These are phyloP conservation scores for Salix dunnii DNA, from an alignment of 345 rosid genomes.

Conservation along the genomic window DNA sequence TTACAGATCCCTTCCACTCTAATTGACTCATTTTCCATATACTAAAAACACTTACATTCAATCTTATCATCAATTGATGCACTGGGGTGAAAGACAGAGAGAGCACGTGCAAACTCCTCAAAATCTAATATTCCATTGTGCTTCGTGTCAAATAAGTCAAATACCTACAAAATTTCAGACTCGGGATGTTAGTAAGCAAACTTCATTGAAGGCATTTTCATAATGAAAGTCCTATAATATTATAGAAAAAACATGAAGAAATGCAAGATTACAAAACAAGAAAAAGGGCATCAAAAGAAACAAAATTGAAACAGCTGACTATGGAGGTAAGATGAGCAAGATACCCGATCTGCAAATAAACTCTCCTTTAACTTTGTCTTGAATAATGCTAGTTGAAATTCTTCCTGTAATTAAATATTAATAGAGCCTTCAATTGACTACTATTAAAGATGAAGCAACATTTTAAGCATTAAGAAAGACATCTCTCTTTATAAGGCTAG, in stretches of 20 bases:
- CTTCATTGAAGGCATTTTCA: neutral
- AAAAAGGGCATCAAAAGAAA: neutral
- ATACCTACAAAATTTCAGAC: conserved; percentile 14
- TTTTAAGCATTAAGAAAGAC: neutral
- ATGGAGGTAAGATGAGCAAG: neutral
- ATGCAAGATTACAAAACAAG: neutral
- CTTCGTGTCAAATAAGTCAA: conserved; percentile 32
- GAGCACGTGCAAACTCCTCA: conserved; percentile 30
- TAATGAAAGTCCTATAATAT: neutral
- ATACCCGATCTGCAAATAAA: conserved; percentile 30
- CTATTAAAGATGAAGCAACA: neutral
- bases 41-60: conserved; percentile 19
- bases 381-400: conserved; percentile 27
- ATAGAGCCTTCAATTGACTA: neutral
- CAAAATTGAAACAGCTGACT: neutral
- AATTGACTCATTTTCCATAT: neutral
- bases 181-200: neutral
- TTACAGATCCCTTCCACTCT: neutral
- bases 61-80: conserved; percentile 31
- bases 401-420: conserved; percentile 16
- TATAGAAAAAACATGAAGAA: neutral
- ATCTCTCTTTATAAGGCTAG: neutral
- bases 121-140: conserved; percentile 29
- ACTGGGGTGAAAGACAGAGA: conserved; percentile 29
- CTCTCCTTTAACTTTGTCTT: conserved; percentile 30